phyloP scores from a whole-genome alignment of 257 asterid species.

The Coffea canephora region DNA sequence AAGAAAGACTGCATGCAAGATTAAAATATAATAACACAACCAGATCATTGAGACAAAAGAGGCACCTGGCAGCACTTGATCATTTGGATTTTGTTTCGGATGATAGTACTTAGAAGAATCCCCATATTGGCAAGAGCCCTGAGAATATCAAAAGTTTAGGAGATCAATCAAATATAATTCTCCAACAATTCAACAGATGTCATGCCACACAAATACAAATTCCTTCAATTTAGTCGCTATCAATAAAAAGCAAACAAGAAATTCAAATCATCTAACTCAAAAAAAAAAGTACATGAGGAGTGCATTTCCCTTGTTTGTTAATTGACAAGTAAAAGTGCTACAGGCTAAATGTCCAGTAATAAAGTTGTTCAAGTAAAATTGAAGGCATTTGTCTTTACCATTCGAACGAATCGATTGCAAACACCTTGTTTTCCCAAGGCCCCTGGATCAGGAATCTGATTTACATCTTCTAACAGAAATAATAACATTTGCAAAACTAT shows the following conservation, averaged over 20 bases:
- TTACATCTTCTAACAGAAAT: constrained; percentile 16
- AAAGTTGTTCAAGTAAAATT: too few relatives aligned
- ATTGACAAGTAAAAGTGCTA: neutral
- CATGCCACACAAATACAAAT: neutral
- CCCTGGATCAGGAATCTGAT: constrained; percentile 42
- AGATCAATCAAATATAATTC: constrained; percentile 5
- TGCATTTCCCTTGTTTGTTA: too few relatives aligned
- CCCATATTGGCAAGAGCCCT: constrained; percentile 91
- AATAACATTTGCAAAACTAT: too few relatives aligned
- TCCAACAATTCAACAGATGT: neutral
- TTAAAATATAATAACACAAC: neutral
- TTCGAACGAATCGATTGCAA: constrained; percentile 76
- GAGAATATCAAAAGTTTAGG: constrained; percentile 10
- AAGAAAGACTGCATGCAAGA: neutral
- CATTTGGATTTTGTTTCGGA: constrained; percentile 51
- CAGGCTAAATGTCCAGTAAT: too few relatives aligned
- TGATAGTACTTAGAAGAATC: constrained; percentile 83
- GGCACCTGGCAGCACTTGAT: constrained; percentile 52
- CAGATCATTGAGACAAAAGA: neutral
- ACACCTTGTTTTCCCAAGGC: constrained; percentile 54
- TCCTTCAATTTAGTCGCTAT: neutral
- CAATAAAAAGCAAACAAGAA: neutral
- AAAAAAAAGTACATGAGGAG: too few relatives aligned
- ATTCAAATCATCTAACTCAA: neutral
- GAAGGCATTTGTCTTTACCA: constrained; percentile 53